phyloP scores from a whole-genome alignment of 805 yeast genomes.

The Ogataea zsoltii region DNA sequence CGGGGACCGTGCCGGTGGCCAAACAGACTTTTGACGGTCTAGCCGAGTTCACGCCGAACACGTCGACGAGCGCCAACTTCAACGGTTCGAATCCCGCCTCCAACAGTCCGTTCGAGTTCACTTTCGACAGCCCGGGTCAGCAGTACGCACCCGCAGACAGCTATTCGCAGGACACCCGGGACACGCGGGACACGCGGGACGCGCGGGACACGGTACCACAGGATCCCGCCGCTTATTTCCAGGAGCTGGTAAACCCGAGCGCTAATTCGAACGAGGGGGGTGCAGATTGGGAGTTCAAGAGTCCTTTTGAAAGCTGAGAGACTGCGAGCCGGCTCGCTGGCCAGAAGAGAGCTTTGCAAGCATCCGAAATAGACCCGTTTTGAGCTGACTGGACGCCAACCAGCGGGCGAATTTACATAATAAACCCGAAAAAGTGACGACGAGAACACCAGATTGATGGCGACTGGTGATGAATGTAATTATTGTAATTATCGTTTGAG shows the following conservation, averaged over 20 bases:
- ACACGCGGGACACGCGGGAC: too few relatives aligned
- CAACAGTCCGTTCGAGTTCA: conserved; percentile 16
- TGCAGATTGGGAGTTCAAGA: conserved; percentile 7
- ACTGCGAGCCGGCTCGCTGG: too few relatives aligned
- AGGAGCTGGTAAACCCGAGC: conserved; percentile 11
- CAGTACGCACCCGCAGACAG: conserved; percentile 5
- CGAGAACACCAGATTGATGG: too few relatives aligned
- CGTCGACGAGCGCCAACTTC: conserved; percentile 1
- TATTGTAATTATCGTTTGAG: too few relatives aligned
- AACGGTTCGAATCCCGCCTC: conserved; percentile 4
- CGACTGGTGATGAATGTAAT: too few relatives aligned
- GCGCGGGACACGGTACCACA: conserved; percentile 1
- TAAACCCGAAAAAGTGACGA: too few relatives aligned
- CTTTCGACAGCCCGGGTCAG: conserved; percentile 12
- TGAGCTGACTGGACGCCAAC: too few relatives aligned
- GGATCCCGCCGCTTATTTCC: conserved; percentile 18
- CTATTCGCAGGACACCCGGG: too few relatives aligned
- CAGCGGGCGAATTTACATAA: too few relatives aligned
- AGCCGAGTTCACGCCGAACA: conserved; percentile 4
- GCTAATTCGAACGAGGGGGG: conserved; percentile 1
- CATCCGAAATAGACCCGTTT: too few relatives aligned
- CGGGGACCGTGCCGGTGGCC: too few relatives aligned
- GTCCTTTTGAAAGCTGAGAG: conserved; percentile 3
- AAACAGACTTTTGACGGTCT: not conserved
- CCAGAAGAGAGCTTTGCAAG: too few relatives aligned